Evolutionary conservation across 352 stramenopile genomes (phyloP).

Genomic region (Pythium coloratum): DNA sequence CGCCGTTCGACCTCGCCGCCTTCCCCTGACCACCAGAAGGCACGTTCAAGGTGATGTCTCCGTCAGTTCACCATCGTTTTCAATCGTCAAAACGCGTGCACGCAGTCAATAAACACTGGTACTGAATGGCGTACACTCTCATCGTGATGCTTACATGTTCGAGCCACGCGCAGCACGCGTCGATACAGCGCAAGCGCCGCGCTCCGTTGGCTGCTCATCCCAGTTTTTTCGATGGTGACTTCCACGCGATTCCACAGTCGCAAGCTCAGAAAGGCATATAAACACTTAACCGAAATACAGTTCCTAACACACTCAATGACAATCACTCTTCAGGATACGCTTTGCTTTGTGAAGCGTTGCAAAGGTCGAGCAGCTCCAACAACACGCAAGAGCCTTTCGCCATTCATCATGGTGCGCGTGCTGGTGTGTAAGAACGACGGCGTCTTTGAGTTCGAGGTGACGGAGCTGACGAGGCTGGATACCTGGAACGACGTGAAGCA

Average conservation of each 20-base stretch:
- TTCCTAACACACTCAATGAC: slow-evolving; percentile 2
- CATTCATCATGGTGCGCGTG: slow-evolving; percentile 43
- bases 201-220: slow-evolving; percentile 22
- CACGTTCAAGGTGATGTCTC: background rate
- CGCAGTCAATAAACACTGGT: background rate
- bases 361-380: background rate
- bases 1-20: slow-evolving; percentile 50
- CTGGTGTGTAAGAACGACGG: slow-evolving; percentile 83
- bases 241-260: slow-evolving; percentile 3
- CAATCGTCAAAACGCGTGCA: background rate
- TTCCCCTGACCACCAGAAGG: slow-evolving; percentile 48
- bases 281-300: background rate
- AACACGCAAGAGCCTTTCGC: background rate
- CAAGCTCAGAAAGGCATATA: background rate
- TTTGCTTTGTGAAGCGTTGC: background rate
- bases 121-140: no score
- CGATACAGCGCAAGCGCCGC: slow-evolving; percentile 64
- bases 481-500: slow-evolving; percentile 60
- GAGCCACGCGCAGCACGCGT: slow-evolving; percentile 67
- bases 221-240: background rate
- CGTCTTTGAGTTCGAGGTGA: slow-evolving; percentile 65
- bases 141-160: slow-evolving; percentile 55
- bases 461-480: slow-evolving; percentile 28
- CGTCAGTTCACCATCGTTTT: background rate
- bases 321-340: slow-evolving; percentile 6